Evolutionary conservation across 202 grass and related monocot genomes (phyloP), one percentile per base, ranked within the genome.

Genomic region (Carex sylvatica): DNA sequence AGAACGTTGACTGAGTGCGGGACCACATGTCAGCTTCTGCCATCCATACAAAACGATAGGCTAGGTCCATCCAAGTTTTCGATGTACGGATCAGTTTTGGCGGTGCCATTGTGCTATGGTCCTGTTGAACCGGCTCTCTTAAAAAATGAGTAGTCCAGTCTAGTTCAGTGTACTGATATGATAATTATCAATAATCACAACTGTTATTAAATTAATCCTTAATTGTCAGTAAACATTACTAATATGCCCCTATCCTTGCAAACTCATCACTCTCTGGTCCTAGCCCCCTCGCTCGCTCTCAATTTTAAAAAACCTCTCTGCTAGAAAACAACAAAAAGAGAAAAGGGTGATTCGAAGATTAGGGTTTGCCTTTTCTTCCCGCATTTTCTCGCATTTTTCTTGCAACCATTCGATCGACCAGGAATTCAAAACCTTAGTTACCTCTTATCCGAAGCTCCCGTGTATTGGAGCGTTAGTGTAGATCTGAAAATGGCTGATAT

Each of bases 401-500:
- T n/a, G 18, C 5, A 18, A 12, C 53, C 53, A 4, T 58, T 31
- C 53, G 5, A 74, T 74, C 44, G 20, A 52, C 42, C 11, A 26
- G 26, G 70, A 53, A 67, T 42, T 78, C 70, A 16, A 78, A 83
- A 78, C 20, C 85, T 70, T 83, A 76, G 15, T 55, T n/a, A 9
- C 60, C 24, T 53, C 46, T 74, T 53, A 46, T 53, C 12, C 52
- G 44, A 74, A 51, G 28, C 69, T 24, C 40, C 54, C 11, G 20
- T 55, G 70, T 72, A 54, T 30, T 9, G 47, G 63, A 54, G 26
- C 46, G 54, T 66, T 71, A 44, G 72, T 81, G 83, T 87, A 91
- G 96, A 99, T 95, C 89, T 90, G 89, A 79, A 56, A 83, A 95
- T 99, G 91, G 86, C 93, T 47, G 91, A 93, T 83, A 11, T 19